Percentiles rank a stretch among this genome's conserved stretches.
phyloP scores from a whole-genome alignment of 179 eudicot genomes.

The Kewa caespitosa region DNA sequence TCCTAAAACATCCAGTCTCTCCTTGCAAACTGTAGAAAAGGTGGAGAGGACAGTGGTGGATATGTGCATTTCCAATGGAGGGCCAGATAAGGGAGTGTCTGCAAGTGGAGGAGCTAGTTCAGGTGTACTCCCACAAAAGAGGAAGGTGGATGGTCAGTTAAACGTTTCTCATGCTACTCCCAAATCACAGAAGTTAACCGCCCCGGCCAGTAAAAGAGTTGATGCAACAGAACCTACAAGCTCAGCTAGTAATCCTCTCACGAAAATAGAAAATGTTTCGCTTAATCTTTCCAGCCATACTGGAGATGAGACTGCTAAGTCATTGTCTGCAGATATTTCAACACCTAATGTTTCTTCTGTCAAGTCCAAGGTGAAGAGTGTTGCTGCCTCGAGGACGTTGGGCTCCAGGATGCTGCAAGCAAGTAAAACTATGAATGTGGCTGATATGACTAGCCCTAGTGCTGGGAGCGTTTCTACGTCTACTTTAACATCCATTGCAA shows the following conservation, averaged over 20 bases:
- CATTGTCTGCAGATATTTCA: conserved; percentile 15
- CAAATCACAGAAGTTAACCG: conserved; percentile 39
- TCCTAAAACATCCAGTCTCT: conserved; percentile 30
- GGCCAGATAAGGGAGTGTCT: conserved; percentile 22
- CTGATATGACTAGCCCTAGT: conserved; percentile 16
- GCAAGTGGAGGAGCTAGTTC: conserved; percentile 13
- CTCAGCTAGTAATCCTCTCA: conserved; percentile 19
- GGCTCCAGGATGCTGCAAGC: conserved; percentile 31
- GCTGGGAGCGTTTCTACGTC: conserved; percentile 1
- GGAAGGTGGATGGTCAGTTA: conserved; percentile 37
- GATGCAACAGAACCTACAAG: conserved; percentile 32
- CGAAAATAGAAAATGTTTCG: conserved; percentile 14
- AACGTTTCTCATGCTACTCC: conserved; percentile 35
- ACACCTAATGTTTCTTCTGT: conserved; percentile 18
- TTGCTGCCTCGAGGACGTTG: conserved; percentile 27
- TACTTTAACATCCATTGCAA: conserved; percentile 5
- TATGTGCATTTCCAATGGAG: conserved; percentile 25
- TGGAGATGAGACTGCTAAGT: conserved; percentile 25
- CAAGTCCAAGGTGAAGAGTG: conserved; percentile 19
- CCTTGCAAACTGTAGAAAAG: conserved; percentile 24
- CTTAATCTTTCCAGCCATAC: not conserved
- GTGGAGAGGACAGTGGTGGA: conserved; percentile 18
- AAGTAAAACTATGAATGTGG: conserved; percentile 18
- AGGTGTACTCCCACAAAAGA: conserved; percentile 34
- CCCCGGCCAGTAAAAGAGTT: conserved; percentile 26